These are phyloP conservation scores for Ramularia collo-cygni DNA, from an alignment of 2,329 filamentous ascomycete genomes.

Conservation along the genomic window DNA sequence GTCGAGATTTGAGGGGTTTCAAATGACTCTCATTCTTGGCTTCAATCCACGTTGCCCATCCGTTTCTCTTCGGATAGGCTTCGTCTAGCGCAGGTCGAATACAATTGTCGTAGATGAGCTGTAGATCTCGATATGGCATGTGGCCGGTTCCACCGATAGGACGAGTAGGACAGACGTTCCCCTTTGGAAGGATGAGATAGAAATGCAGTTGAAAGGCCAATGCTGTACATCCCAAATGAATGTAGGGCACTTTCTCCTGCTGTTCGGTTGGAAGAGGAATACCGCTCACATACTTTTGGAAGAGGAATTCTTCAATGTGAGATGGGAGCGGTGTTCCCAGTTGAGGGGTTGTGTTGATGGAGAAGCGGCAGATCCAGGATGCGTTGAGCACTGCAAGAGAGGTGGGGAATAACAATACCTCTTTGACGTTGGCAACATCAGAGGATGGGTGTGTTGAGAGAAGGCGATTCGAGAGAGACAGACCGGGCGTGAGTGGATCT, in stretches of 20 bases:
- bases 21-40: constrained; percentile 19
- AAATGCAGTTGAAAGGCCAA: constrained; percentile 18
- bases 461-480: constrained; percentile 9
- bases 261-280: constrained; percentile 11
- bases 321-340: constrained; percentile 13
- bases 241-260: constrained; percentile 12
- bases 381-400: constrained; percentile 15
- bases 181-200: constrained; percentile 17
- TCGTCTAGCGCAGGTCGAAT: constrained; percentile 14
- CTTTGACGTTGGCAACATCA: constrained; percentile 15
- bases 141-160: constrained; percentile 8
- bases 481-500: constrained; percentile 13
- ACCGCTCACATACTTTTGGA: constrained; percentile 12
- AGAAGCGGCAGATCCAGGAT: constrained; percentile 18
- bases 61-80: constrained; percentile 12
- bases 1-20: constrained; percentile 16
- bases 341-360: constrained; percentile 17
- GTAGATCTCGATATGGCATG: constrained; percentile 8
- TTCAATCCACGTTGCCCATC: constrained; percentile 15
- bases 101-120: constrained; percentile 13
- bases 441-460: constrained; percentile 13
- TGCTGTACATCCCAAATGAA: constrained; percentile 17
- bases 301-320: constrained; percentile 13
- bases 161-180: background rate
- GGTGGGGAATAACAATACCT: constrained; percentile 14